Evolutionary conservation across 2,329 filamentous ascomycete genomes (phyloP), one percentile per base, ranked within the genome.

Genomic region (Corynespora cassiicola): DNA sequence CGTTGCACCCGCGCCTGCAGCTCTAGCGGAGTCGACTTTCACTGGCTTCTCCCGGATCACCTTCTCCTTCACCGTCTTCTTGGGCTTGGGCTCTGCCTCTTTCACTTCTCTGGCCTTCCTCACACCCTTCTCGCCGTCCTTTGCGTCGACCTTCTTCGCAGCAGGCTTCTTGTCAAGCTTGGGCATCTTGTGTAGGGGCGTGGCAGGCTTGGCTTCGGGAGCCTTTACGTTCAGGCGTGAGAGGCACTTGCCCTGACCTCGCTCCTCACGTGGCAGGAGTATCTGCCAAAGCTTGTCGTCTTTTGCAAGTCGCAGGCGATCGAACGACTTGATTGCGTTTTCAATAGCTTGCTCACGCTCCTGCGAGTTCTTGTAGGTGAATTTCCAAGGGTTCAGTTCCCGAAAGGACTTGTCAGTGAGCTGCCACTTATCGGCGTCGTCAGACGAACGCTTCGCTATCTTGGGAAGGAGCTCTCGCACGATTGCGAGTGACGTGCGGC

Each of bases 221-320:
- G 65, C 62, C 42, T 70, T 69, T 23, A 83, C 71, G 42, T 82
- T 77, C 42, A 84, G 73, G 38, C 76, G 77, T 26, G 82, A 85
- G 20, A 85, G 66, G 24, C 75, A 73, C 46, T 78, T 83, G 31
- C 82, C 82, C 56, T 84, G 82, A 28, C 79, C 79, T 47, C 82
- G 75, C 54, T 85, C 81, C 32, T 80, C 75, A 52, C 75, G 75
- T 6, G 80, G 80, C 38, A 85, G 71, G 42, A 86, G 69, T 49
- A 72, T 72, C 65, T 86, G 81, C 82, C 82, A 86, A 14, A 81
- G 66, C 55, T 78, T 78, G 55, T 85, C 82, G 23, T 78, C 74
- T 47, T 79, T 79, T 6, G 77, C 75, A 12, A 85, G 68, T 18
- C 82, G 74, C 65, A 80, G 73, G 36, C 82, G 75, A 63, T 86